A percentile compares a stretch with the other conserved stretches of the same genome.
These are phyloP conservation scores for Fonsecaea pugnacius DNA, from an alignment of 2,329 filamentous ascomycete species.

Conservation along the genomic window DNA sequence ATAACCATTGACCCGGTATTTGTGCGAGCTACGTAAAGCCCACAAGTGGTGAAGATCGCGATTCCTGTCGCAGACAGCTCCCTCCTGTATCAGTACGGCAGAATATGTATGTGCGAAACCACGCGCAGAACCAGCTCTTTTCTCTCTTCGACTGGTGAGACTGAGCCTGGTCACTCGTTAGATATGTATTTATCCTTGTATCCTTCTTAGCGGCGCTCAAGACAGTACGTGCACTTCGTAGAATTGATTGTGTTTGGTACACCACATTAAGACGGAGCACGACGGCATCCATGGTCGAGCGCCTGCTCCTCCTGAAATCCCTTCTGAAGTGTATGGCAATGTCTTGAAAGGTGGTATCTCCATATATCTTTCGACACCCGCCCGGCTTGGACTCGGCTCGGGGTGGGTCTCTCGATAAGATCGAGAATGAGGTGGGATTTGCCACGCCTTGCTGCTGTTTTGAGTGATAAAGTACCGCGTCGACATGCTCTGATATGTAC, in stretches of 20 bases:
- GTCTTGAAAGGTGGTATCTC: slow-evolving; percentile 33
- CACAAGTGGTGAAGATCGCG: neutral
- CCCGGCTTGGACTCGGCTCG: slow-evolving; percentile 19
- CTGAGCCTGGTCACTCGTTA: neutral
- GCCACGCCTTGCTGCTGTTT: slow-evolving; percentile 30
- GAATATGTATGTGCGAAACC: neutral
- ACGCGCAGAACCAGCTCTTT: neutral
- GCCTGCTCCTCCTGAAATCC: slow-evolving; percentile 18
- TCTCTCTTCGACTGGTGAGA: neutral
- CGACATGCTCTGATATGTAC: slow-evolving; percentile 32
- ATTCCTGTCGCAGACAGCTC: neutral
- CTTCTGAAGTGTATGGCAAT: slow-evolving; percentile 31
- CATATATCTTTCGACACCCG: slow-evolving; percentile 30
- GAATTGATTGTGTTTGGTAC: slow-evolving; percentile 29
- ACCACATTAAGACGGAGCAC: slow-evolving; percentile 33
- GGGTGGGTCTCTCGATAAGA: slow-evolving; percentile 27
- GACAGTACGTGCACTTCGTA: slow-evolving; percentile 33
- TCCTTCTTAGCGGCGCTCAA: slow-evolving; percentile 10
- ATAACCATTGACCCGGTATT: neutral
- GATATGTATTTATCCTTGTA: slow-evolving; percentile 11
- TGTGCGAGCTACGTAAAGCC: neutral
- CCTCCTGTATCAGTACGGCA: neutral
- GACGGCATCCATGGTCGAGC: slow-evolving; percentile 32
- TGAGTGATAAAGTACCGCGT: slow-evolving; percentile 30
- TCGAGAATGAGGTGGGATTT: slow-evolving; percentile 30